phyloP scores from a whole-genome alignment of 2,329 filamentous ascomycete genomes.

The Fusarium sp. region DNA sequence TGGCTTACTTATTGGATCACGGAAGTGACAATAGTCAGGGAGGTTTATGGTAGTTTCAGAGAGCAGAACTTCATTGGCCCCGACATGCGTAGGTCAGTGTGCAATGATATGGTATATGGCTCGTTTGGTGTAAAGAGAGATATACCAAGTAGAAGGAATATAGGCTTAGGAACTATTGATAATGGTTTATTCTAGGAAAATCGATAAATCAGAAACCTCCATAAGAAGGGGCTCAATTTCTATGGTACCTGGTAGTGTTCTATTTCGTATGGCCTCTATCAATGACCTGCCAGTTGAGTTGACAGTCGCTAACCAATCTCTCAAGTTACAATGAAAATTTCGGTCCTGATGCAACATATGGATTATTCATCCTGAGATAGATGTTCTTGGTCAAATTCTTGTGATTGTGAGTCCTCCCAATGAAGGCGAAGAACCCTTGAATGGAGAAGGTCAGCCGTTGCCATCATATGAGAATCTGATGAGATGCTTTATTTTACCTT shows the following conservation, averaged over 20 bases:
- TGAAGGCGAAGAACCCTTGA: neutral
- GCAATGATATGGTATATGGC: neutral
- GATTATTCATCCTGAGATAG: neutral
- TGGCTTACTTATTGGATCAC: neutral
- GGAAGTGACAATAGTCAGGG: neutral
- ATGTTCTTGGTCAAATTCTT: neutral
- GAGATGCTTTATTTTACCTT: neutral
- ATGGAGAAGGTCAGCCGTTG: neutral
- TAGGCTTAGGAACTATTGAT: neutral
- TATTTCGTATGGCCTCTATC: neutral
- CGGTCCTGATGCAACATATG: neutral
- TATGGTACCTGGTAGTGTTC: neutral
- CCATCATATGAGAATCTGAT: neutral
- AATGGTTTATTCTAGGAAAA: neutral
- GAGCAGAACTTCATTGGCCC: neutral
- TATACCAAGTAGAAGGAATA: neutral
- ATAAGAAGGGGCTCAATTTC: neutral
- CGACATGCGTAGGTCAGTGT: neutral
- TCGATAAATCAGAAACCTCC: too few relatives aligned
- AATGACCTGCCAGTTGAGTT: neutral
- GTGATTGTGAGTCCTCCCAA: neutral
- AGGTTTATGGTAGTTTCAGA: neutral
- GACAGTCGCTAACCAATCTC: neutral
- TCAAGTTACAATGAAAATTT: neutral
- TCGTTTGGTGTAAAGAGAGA: neutral